Percentiles rank a stretch among this genome's conserved stretches.
These are phyloP conservation scores for Aspergillus japonicus DNA, from an alignment of 2,329 filamentous ascomycete genomes.

Conservation along the genomic window DNA sequence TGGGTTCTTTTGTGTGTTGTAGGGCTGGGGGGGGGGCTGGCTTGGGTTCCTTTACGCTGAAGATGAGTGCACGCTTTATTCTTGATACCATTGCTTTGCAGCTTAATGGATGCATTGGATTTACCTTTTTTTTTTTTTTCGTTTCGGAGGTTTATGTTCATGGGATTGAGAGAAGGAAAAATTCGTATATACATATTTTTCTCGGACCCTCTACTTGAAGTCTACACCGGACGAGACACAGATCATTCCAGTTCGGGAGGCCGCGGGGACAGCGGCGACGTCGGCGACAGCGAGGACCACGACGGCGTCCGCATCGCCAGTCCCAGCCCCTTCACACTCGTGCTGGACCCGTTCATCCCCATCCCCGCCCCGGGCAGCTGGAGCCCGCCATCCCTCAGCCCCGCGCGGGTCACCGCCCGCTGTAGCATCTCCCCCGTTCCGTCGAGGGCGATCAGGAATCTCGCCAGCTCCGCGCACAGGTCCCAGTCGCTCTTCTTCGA, in stretches of 20 bases:
- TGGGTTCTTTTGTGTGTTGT: too few relatives aligned
- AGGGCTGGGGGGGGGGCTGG: too few relatives aligned
- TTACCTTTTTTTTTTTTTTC: too few relatives aligned
- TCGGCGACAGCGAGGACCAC: slow-evolving; percentile 33
- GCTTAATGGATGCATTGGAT: neutral
- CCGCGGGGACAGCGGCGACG: slow-evolving; percentile 27
- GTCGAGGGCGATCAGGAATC: slow-evolving; percentile 93
- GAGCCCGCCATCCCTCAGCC: slow-evolving; percentile 26
- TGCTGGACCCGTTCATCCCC: slow-evolving; percentile 26
- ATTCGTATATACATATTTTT: slow-evolving; percentile 9
- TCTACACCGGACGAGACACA: too few relatives aligned
- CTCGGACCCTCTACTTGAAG: too few relatives aligned
- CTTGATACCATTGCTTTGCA: neutral
- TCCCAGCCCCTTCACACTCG: slow-evolving; percentile 35
- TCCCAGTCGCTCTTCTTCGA: slow-evolving; percentile 90
- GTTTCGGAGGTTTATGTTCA: too few relatives aligned
- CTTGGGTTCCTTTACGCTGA: too few relatives aligned
- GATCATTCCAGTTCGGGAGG: neutral
- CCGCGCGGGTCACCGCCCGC: slow-evolving; percentile 44
- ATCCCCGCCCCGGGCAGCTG: neutral
- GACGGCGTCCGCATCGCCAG: slow-evolving; percentile 33
- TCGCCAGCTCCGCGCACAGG: slow-evolving; percentile 86
- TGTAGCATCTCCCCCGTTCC: slow-evolving; percentile 74
- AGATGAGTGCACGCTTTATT: too few relatives aligned
- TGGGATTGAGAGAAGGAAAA: too few relatives aligned